phyloP scores from a whole-genome alignment of 2,329 filamentous ascomycete genomes.

The Pseudodiploospora longispora region DNA sequence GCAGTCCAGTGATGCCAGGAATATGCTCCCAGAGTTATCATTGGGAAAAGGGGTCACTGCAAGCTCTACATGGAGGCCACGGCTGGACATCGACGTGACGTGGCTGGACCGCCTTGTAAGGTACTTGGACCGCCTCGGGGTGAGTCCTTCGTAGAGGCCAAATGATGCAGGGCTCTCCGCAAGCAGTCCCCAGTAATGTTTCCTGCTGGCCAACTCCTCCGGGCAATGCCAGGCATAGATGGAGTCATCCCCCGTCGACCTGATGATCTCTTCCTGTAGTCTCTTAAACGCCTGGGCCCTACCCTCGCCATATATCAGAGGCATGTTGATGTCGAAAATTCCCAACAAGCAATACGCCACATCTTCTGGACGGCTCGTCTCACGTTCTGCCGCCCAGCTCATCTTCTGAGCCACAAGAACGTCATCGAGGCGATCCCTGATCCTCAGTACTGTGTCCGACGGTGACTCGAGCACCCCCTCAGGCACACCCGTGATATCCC shows the following conservation, averaged over 20 bases:
- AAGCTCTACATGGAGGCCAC: conserved; percentile 18
- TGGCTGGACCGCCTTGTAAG: conserved; percentile 15
- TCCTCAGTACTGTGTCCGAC: conserved; percentile 5
- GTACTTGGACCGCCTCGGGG: conserved; percentile 15
- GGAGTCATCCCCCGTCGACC: conserved; percentile 20
- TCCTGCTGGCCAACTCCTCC: conserved; percentile 7
- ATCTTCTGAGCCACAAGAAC: conserved; percentile 20
- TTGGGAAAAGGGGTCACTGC: conserved; percentile 18
- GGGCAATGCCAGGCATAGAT: conserved; percentile 20
- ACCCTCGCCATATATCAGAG: conserved; percentile 25
- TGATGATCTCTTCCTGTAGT: conserved; percentile 21
- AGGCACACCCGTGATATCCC: conserved; percentile 12
- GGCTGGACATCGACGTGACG: conserved; percentile 15
- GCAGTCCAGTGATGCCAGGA: conserved; percentile 20
- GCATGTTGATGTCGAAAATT: conserved; percentile 26
- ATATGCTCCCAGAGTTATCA: conserved; percentile 18
- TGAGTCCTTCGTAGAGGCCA: conserved; percentile 12
- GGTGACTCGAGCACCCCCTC: conserved; percentile 11
- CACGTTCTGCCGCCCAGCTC: conserved; percentile 22
- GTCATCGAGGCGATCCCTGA: conserved; percentile 1
- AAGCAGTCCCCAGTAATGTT: conserved; percentile 19
- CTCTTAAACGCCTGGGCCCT: conserved; percentile 18
- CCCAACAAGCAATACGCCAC: conserved; percentile 24
- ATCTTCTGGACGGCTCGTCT: conserved; percentile 22
- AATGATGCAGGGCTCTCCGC: conserved; percentile 19